Conservation (phyloP, 2,329 filamentous ascomycete genomes). For the Ophiostoma perfectum region DNA sequence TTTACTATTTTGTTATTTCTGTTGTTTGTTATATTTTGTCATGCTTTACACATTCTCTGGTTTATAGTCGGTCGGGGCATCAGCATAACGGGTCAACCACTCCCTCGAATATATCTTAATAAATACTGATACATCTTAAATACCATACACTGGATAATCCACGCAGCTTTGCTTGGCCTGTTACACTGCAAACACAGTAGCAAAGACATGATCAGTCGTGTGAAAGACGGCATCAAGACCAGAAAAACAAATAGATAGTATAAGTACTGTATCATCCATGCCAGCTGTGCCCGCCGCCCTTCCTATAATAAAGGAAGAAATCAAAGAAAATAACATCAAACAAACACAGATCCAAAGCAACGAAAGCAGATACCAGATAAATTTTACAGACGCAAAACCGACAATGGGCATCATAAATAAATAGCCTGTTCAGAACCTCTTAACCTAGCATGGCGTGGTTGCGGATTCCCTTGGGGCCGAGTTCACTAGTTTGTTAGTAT, state of each 20-base stretch:
- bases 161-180: too few relatives aligned
- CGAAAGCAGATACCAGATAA: not conserved
- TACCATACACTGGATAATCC: too few relatives aligned
- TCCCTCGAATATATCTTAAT: not conserved
- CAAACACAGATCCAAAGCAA: not conserved
- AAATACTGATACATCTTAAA: not conserved
- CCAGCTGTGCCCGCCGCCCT: not conserved
- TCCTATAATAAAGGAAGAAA: not conserved
- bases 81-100: too few relatives aligned
- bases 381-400: not conserved
- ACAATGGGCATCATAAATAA: not conserved
- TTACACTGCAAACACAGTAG: too few relatives aligned
- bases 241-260: not conserved
- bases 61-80: too few relatives aligned
- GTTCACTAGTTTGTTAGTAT: slow-evolving; percentile 38
- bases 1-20: too few relatives aligned
- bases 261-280: not conserved
- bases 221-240: not conserved
- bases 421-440: not conserved
- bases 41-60: not conserved
- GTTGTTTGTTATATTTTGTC: not conserved
- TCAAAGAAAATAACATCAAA: not conserved
- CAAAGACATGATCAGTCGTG: too few relatives aligned
- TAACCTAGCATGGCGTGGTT: slow-evolving; percentile 50
- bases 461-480: slow-evolving; percentile 50